phyloP scores from a whole-genome alignment of 768 basidiomycete genomes.

The Leucocoprinus birnbaumii region DNA sequence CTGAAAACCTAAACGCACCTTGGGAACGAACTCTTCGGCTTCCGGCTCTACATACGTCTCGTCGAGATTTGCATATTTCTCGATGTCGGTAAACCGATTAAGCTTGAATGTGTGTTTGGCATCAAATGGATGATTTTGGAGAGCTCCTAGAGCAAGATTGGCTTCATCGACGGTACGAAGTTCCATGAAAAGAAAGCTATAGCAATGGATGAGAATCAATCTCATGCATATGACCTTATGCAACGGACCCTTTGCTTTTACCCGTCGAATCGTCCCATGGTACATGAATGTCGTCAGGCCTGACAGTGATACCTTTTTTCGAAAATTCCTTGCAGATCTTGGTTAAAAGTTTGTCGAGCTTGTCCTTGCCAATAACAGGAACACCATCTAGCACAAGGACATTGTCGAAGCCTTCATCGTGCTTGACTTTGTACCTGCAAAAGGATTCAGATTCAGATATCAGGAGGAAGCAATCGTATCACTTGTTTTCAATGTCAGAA shows the following conservation, averaged over 20 bases:
- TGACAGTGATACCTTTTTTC: constrained; percentile 75
- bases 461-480: constrained; percentile 5
- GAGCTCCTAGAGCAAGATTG: constrained; percentile 55
- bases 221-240: background rate
- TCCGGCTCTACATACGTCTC: constrained; percentile 79
- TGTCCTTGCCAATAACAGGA: constrained; percentile 84
- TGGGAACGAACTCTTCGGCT: constrained; percentile 67
- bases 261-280: constrained; percentile 83
- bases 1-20: constrained; percentile 41
- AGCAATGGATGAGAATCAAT: constrained; percentile 8
- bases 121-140: constrained; percentile 85
- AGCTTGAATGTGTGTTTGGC: constrained; percentile 80
- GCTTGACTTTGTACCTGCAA: constrained; percentile 78
- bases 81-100: constrained; percentile 89
- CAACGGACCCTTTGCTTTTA: constrained; percentile 87
- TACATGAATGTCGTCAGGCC: constrained; percentile 75
- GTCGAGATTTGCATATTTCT: constrained; percentile 72
- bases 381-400: constrained; percentile 91
- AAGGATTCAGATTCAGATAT: constrained; percentile 3
- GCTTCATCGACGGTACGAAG: constrained; percentile 71
- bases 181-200: constrained; percentile 82
- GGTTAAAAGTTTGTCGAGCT: constrained; percentile 76
- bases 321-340: constrained; percentile 84
- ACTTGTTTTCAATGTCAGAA: constrained; percentile 88
- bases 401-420: constrained; percentile 87